Base-by-base conservation (phyloP, 1,284 basidiomycete species). In the Ceratobasidium sp. region DNA sequence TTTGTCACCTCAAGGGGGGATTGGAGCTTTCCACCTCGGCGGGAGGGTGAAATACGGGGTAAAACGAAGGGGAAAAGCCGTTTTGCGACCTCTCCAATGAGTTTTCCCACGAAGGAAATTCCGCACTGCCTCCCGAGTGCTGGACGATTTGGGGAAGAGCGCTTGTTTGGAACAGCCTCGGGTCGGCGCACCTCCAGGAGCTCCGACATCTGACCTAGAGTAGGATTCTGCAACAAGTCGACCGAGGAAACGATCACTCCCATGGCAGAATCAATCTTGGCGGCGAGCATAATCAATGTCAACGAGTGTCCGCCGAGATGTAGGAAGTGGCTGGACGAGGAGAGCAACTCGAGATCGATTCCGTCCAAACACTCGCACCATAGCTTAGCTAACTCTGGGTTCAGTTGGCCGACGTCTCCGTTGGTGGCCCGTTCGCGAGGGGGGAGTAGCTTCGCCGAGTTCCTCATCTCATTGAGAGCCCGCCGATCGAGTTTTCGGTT, bases 231-330 rank as follows among this genome's bases (percentile, higher is more conserved):
- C 22, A 51, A 22, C 48, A 51, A 51, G 11, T 51, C n/a, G 22
- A 51, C 22, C 3, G 48, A 22, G 3, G 48, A 51, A 11, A 51
- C 48, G 6, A 22, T 5, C 48, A 51, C 48, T 22, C 48, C 48
- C n/a, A 24, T 22, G 22, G 11, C 48, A 24, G 48, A 51, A 51
- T 9, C 19, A 24, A 65, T 65, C 63, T 65, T 65, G 8, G 63
- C 46, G 4, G 31, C 63, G 7, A 65, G 63, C 27, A 31, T 34
- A 11, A 65, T 65, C 31, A 65, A 24, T 1, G 63, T 65, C 16
- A 65, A 24, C 8, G 63, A 65, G 31, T 65, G 63, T n/a, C 63
- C 63, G 48, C 63, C 63, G 8, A 65, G 63, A 34, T 39, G 63
- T 14, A 65, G 22, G 22, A 65, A 51, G 24, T 65, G 48, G 27